These are phyloP conservation scores for Flaveria linearis DNA, from an alignment of 129 eudicot species.

Conservation along the genomic window DNA sequence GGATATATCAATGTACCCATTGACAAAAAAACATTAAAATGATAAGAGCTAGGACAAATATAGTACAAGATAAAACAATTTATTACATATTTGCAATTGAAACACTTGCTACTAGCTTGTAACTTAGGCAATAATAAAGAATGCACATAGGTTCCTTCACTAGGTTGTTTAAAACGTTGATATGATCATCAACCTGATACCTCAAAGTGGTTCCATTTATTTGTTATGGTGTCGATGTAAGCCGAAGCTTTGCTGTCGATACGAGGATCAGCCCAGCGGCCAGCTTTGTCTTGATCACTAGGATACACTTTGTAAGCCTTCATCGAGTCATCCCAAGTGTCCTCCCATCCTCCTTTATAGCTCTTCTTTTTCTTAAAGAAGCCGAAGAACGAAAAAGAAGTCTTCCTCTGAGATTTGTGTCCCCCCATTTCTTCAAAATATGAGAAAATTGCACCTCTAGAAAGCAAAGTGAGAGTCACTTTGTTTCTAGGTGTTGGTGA, in stretches of 20 bases:
- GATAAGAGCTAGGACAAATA: no score
- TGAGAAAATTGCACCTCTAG: background rate
- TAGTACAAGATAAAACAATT: conserved; percentile 19
- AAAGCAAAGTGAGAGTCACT: conserved; percentile 13
- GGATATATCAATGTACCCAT: background rate
- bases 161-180: conserved; percentile 3
- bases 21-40: background rate
- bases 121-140: conserved; percentile 14
- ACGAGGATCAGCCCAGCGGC: conserved; percentile 44
- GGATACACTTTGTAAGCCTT: conserved; percentile 45
- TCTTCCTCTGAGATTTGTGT: conserved; percentile 28
- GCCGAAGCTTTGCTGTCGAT: conserved; percentile 46
- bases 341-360: conserved; percentile 12
- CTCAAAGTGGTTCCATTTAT: conserved; percentile 43
- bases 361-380: conserved; percentile 37
- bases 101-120: conserved; percentile 30
- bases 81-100: conserved; percentile 26
- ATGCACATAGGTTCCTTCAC: conserved; percentile 15
- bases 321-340: conserved; percentile 42
- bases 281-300: conserved; percentile 43
- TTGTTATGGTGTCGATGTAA: conserved; percentile 34
- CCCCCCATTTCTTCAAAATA: conserved; percentile 18
- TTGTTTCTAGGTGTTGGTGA: conserved; percentile 5
- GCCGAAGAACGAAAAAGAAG: conserved; percentile 34
- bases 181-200: conserved; percentile 27